These are phyloP conservation scores for Brassica cretica DNA, from an alignment of 345 rosid genomes.

Conservation along the genomic window DNA sequence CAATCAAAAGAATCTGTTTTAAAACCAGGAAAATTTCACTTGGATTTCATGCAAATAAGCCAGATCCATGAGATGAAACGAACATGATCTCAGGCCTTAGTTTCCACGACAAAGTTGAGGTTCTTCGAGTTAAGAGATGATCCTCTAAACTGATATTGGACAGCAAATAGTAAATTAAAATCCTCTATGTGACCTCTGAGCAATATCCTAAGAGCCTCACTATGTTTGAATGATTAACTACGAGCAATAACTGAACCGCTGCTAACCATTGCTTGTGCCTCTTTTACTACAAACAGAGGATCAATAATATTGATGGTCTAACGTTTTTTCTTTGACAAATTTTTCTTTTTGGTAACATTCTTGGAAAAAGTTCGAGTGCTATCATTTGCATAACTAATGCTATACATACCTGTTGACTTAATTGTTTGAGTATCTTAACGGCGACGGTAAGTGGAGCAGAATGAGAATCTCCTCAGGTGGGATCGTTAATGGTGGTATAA, in stretches of 20 bases:
- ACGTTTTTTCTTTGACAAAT: too few species aligned
- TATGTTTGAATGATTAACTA: slow-evolving; percentile 78
- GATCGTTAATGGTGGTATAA: too few species aligned
- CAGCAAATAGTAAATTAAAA: slow-evolving; percentile 67
- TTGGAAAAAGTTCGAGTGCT: background rate
- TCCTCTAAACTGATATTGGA: slow-evolving; percentile 78
- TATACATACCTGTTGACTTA: slow-evolving; percentile 67
- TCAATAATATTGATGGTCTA: background rate
- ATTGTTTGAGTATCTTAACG: slow-evolving; percentile 78
- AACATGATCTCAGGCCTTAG: slow-evolving; percentile 75
- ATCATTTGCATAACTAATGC: background rate
- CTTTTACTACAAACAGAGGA: slow-evolving; percentile 38
- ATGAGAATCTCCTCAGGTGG: slow-evolving; percentile 6
- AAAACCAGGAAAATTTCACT: background rate
- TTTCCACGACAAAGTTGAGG: slow-evolving; percentile 60
- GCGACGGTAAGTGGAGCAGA: slow-evolving; percentile 51
- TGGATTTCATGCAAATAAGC: slow-evolving; percentile 64
- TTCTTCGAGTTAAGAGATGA: slow-evolving; percentile 57
- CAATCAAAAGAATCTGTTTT: too few species aligned
- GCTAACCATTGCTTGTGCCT: slow-evolving; percentile 90
- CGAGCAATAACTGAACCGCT: slow-evolving; percentile 83
- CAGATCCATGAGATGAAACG: slow-evolving; percentile 78
- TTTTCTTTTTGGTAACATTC: too few species aligned
- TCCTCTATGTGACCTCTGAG: slow-evolving; percentile 53
- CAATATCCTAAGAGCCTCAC: slow-evolving; percentile 88